Evolutionary conservation across 2,329 filamentous ascomycete species (phyloP).

Genomic region (Exophiala phaeomuriformis): DNA sequence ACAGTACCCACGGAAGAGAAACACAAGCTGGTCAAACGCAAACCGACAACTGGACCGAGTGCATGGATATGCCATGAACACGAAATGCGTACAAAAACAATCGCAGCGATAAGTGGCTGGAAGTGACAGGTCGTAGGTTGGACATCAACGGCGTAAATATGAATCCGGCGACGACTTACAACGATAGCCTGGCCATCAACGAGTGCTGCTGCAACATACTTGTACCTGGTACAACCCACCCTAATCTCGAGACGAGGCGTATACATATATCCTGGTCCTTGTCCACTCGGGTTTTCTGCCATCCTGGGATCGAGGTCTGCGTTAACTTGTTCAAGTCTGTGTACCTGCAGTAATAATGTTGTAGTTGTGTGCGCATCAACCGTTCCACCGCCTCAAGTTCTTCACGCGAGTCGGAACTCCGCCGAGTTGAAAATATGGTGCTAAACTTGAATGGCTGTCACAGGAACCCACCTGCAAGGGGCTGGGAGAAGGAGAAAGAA

Average conservation of each 20-base stretch:
- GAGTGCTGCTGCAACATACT: neutral
- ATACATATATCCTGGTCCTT: neutral
- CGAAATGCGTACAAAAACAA: neutral
- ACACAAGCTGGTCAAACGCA: neutral
- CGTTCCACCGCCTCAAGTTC: neutral
- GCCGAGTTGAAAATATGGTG: neutral
- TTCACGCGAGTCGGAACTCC: no score
- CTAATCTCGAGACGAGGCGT: neutral
- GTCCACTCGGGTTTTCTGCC: neutral
- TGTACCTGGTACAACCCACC: no score
- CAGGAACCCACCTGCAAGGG: neutral
- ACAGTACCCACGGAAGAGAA: neutral
- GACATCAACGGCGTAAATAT: neutral
- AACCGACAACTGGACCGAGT: neutral
- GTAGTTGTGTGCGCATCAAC: neutral
- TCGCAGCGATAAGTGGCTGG: neutral
- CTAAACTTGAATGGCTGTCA: neutral
- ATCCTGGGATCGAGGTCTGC: neutral
- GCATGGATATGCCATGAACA: neutral
- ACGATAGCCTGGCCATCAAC: neutral
- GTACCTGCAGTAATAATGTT: neutral
- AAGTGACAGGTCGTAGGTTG: neutral
- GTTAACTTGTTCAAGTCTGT: neutral
- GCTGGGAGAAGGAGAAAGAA: neutral
- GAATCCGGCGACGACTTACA: neutral